These are phyloP conservation scores for Mucor lusitanicus DNA, from an alignment of 371 early-diverging fungal genomes.

Conservation along the genomic window DNA sequence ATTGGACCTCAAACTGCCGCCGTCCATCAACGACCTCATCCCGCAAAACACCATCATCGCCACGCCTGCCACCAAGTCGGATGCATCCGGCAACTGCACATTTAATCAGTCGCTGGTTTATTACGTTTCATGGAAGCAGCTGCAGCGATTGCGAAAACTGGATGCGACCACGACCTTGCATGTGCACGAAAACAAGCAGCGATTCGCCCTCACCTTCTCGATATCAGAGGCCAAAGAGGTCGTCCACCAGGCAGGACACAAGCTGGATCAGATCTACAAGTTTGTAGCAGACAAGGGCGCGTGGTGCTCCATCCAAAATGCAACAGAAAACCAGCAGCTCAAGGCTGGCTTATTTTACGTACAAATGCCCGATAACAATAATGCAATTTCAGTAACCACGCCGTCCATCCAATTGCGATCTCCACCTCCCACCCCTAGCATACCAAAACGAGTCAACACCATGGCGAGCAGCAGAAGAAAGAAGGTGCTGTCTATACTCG, in stretches of 20 bases:
- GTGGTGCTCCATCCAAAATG: constrained; percentile 28
- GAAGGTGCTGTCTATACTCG: constrained; percentile 11
- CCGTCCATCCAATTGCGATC: constrained; percentile 25
- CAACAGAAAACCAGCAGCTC: constrained; percentile 27
- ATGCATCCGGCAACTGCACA: constrained; percentile 24
- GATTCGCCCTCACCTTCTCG: constrained; percentile 14
- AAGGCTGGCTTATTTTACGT: constrained; percentile 48
- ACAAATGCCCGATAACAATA: constrained; percentile 38
- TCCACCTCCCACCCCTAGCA: constrained; percentile 25
- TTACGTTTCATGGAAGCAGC: constrained; percentile 43
- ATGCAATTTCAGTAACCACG: constrained; percentile 4
- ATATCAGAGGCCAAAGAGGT: constrained; percentile 46
- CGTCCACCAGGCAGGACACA: constrained; percentile 33
- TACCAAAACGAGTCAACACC: constrained; percentile 10
- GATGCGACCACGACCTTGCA: constrained; percentile 32
- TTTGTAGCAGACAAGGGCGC: constrained; percentile 47
- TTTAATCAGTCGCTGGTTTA: constrained; percentile 44
- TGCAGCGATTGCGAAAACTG: constrained; percentile 36
- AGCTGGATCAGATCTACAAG: constrained; percentile 39
- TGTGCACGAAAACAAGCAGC: constrained; percentile 4
- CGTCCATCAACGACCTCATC: constrained; percentile 48
- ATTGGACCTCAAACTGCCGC: constrained; percentile 44
- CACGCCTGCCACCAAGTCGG: constrained; percentile 29
- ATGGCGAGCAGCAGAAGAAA: constrained; percentile 11
- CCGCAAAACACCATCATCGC: constrained; percentile 41